Base-by-base conservation (phyloP, 2,329 filamentous ascomycete genomes). In the Cytospora mali region DNA sequence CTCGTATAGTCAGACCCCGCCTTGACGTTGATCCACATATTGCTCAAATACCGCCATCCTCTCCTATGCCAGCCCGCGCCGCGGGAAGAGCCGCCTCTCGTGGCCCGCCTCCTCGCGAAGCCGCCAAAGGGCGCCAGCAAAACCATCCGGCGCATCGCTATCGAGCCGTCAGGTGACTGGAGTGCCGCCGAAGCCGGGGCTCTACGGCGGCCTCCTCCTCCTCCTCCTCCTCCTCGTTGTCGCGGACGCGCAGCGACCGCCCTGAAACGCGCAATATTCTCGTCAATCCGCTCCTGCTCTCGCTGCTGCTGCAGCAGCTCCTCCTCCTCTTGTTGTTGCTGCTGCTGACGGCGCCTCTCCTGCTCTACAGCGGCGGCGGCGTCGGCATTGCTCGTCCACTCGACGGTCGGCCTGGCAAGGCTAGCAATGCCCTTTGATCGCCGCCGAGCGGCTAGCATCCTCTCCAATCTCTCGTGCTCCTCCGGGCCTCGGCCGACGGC, bases 81-180 rank as follows among this genome's bases (percentile, higher is more conserved):
- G 6, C 42, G 35, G 31, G 9, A 6, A 6, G 6, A 33, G 31
- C 9, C 16, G 9, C 18, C 27, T 39, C 42, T 25, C 28, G 21
- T 58, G 21, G 23, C 56, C 48, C 48, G 31, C 48, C 31, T 35
- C 23, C 6, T 27, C 25, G 48, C 42, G 48, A 29, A 18, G 6
- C 56, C 56, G 6, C 56, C 56, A 3, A 58, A 58, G 48, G 56
- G 48, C 6, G 56, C 48, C n/a, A 59, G n/a, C n/a, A 59, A 1
- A 0, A n/a, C n/a, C 4, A 18, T 5, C 4, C 49, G 57, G 9
- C 49, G 6, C 25, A 53, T 33, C 52, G 57, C 18, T 13, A n/a
- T 16, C 3, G 39, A 46, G n/a, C n/a, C n/a, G 2, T 46, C 39
- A n/a, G 10, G 39, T 2, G 39, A 7, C 39, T 21, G 6, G 7